Base-by-base conservation (phyloP, 2,329 filamentous ascomycete species). In the Paecilomyces dactylethromorphus region DNA sequence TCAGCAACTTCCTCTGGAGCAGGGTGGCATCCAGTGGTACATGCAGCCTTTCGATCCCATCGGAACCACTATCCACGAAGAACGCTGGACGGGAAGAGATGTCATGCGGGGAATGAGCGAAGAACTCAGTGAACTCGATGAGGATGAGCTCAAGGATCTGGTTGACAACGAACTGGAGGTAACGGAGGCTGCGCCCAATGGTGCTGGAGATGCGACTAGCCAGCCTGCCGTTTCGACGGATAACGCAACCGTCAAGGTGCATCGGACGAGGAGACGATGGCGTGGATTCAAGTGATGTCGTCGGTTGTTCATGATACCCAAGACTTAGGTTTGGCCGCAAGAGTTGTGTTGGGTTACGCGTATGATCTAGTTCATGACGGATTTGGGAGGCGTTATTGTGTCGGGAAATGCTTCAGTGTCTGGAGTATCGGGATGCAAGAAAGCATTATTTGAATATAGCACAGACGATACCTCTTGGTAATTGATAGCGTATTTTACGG, bases 21-120 rank as follows among this genome's bases (percentile, higher is more conserved):
- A 88, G 54, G 93, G 93, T 59, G 93, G 93, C 33, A 80, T 96
- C 12, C 86, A 91, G 7, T 97, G 92, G 91, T 96, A 96, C 73
- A 83, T 96, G 60, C 84, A 90, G 68, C 82, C 85, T 8, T 95
- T 95, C 69, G 85, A 94, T 56, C 88, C 90, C 57, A 68, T 85
- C 56, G 93, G 92, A 58, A 96, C 91, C 0, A 93, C 88, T 0
- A 84, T 93, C 10, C 80, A 90, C 58, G 88, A 88, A 63, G 89
- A 93, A 74, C 82, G 86, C 56, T 91, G 87, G 81, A 86, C 84
- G 0, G 90, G 87, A 1, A 82, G 87, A 33, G 89, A 92, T 58
- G 85, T 89, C n/a, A 78, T 85, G 64, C 81, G 85, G 31, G 84
- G 81, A 13, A 86, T 93, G 74, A 95, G 90, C 67, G 92, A 96